Percentiles rank a stretch among this genome's conserved stretches.
These are phyloP conservation scores for Boehmeria nivea DNA, from an alignment of 306 rosid species.

Conservation along the genomic window DNA sequence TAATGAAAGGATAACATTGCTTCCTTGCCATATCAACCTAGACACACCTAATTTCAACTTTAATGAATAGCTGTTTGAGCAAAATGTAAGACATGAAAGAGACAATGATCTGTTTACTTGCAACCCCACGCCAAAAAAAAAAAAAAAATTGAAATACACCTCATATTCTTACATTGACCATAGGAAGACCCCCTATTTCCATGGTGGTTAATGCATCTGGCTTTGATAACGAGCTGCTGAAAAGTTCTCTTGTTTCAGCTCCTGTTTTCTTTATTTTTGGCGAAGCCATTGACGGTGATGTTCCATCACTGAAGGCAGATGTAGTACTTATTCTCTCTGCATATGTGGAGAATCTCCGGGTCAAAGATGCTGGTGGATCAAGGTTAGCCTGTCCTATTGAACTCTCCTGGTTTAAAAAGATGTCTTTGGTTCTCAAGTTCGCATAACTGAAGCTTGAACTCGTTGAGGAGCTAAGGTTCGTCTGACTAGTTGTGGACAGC, in stretches of 20 bases:
- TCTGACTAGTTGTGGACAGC: slow-evolving; percentile 44
- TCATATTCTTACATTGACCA: slow-evolving; percentile 53
- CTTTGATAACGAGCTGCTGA: slow-evolving; percentile 56
- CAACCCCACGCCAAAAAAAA: too few relatives aligned
- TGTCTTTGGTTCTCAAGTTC: slow-evolving; percentile 59
- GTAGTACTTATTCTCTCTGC: slow-evolving; percentile 90
- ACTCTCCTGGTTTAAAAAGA: slow-evolving; percentile 60
- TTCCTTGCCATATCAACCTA: too few relatives aligned
- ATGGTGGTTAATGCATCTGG: slow-evolving; percentile 46
- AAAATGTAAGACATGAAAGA: too few relatives aligned
- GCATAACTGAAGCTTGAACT: slow-evolving; percentile 46
- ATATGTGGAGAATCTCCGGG: slow-evolving; percentile 76
- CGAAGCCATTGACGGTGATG: slow-evolving; percentile 58
- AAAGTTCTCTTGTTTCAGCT: slow-evolving; percentile 77
- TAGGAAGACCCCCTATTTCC: slow-evolving; percentile 51
- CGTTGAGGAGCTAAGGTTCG: slow-evolving; percentile 39
- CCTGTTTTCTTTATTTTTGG: slow-evolving; percentile 93
- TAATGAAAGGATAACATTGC: too few relatives aligned
- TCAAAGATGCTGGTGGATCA: slow-evolving; percentile 55
- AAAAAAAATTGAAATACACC: slow-evolving; percentile 4
- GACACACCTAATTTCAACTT: too few relatives aligned
- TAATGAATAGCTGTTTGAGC: too few relatives aligned
- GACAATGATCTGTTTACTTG: too few relatives aligned
- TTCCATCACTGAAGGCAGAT: slow-evolving; percentile 58
- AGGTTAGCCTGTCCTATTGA: slow-evolving; percentile 52